Conservation (phyloP, 2,329 filamentous ascomycete species). For the Arthroderma sp. region DNA sequence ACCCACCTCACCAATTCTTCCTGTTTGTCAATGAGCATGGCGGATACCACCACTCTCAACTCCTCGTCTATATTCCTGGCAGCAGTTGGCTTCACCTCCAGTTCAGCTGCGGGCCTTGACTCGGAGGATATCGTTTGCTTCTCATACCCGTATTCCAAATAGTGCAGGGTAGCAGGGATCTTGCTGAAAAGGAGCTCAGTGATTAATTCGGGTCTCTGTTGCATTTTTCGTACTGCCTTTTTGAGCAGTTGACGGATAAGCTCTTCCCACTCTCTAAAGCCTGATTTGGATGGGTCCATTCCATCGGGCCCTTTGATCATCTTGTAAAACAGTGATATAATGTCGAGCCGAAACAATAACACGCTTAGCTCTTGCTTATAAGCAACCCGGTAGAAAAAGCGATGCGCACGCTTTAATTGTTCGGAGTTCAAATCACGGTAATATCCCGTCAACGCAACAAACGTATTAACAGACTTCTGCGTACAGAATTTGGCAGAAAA, state of each 20-base stretch:
- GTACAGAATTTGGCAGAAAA: constrained; percentile 71
- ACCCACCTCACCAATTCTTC: constrained; percentile 69
- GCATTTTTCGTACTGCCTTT: constrained; percentile 68
- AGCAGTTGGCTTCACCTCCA: constrained; percentile 65
- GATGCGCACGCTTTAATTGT: constrained; percentile 82
- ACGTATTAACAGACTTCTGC: constrained; percentile 79
- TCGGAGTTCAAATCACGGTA: constrained; percentile 66
- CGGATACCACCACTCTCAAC: constrained; percentile 66
- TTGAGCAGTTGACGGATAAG: constrained; percentile 72
- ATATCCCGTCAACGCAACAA: constrained; percentile 63
- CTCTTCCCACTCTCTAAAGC: constrained; percentile 83
- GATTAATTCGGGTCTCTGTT: constrained; percentile 71
- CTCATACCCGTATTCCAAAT: constrained; percentile 81
- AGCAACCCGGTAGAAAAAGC: constrained; percentile 84
- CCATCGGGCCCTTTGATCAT: constrained; percentile 83
- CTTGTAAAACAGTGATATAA: constrained; percentile 72
- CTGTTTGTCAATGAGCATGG: constrained; percentile 67
- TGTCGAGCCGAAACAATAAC: constrained; percentile 80
- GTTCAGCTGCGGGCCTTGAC: constrained; percentile 59
- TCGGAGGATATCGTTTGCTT: constrained; percentile 56
- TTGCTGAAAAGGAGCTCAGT: constrained; percentile 95
- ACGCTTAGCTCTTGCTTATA: constrained; percentile 91
- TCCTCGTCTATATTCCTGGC: constrained; percentile 52
- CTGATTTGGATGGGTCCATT: constrained; percentile 51
- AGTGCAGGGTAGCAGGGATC: constrained; percentile 67